Evolutionary conservation across 495 filamentous ascomycete genomes (phyloP).

Genomic region (Aspergillus haitiensis): DNA sequence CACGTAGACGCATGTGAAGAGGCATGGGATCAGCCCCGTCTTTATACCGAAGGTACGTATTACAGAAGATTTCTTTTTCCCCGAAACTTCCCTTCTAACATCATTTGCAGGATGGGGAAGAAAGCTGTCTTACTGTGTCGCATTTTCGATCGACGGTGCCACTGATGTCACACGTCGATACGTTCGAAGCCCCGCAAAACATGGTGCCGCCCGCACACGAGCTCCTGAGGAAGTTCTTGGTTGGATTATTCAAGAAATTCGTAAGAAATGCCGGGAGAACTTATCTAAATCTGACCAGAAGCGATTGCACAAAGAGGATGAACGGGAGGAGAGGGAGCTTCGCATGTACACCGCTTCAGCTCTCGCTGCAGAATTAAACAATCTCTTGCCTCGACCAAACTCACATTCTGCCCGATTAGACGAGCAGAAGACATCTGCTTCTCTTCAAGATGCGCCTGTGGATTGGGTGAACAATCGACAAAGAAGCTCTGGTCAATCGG

Average conservation of each 20-base stretch:
- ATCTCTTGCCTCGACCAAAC: conserved; percentile 46
- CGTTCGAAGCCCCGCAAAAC: conserved; percentile 73
- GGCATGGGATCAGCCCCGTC: conserved; percentile 87
- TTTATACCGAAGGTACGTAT: conserved; percentile 81
- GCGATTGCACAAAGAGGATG: conserved; percentile 84
- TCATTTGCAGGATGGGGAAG: conserved; percentile 70
- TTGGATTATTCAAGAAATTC: conserved; percentile 88
- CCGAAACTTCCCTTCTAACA: background rate
- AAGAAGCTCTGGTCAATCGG: conserved; percentile 49
- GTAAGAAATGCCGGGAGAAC: conserved; percentile 72
- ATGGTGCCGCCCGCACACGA: conserved; percentile 68
- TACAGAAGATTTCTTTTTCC: background rate
- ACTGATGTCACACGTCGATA: conserved; percentile 96
- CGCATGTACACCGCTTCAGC: conserved; percentile 70
- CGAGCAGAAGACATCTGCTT: conserved; percentile 44
- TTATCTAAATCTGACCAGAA: conserved; percentile 77
- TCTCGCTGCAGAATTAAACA: conserved; percentile 63
- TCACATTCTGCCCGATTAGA: conserved; percentile 32
- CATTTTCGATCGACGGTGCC: conserved; percentile 92
- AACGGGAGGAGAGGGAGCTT: conserved; percentile 81
- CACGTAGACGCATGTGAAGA: conserved; percentile 96
- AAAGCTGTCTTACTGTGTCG: conserved; percentile 94
- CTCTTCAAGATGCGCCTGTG: conserved; percentile 59
- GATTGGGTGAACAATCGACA: conserved; percentile 65
- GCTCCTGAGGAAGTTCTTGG: conserved; percentile 86